Conservation (phyloP, 1,284 basidiomycete species). For the Moniliella sp. region DNA sequence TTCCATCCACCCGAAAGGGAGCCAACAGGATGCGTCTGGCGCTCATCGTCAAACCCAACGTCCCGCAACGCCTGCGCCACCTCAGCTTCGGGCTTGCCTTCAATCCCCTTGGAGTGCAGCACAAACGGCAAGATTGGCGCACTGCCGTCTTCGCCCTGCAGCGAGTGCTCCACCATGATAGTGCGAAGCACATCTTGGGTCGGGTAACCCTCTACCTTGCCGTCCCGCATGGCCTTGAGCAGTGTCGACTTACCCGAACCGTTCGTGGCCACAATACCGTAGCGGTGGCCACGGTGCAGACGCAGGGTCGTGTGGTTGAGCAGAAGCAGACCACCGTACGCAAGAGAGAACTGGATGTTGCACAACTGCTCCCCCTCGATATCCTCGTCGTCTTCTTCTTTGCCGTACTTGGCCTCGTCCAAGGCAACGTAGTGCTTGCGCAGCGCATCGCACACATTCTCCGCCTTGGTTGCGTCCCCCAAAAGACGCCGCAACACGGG, state of each 20-base stretch:
- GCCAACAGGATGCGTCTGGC: constrained; percentile 65
- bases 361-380: constrained; percentile 48
- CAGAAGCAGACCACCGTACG: constrained; percentile 80
- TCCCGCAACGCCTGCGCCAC: constrained; percentile 17
- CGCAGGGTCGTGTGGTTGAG: constrained; percentile 84
- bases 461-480: constrained; percentile 13
- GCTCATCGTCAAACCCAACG: constrained; percentile 61
- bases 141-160: constrained; percentile 73
- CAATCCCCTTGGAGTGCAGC: constrained; percentile 37
- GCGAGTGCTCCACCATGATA: constrained; percentile 84
- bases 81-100: constrained; percentile 20
- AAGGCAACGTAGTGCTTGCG: constrained; percentile 21
- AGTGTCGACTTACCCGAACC: constrained; percentile 90
- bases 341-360: constrained; percentile 79
- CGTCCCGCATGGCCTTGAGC: constrained; percentile 79
- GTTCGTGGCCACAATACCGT: constrained; percentile 86
- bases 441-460: constrained; percentile 17
- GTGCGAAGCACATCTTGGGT: constrained; percentile 61
- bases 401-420: constrained; percentile 26
- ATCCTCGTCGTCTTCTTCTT: constrained; percentile 43
- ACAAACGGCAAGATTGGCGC: constrained; percentile 69
- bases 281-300: constrained; percentile 61
- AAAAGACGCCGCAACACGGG: constrained; percentile 35
- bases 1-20: constrained; percentile 96
- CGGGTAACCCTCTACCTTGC: constrained; percentile 87